Evolutionary conservation across 345 rosid species (phyloP).

Genomic region (Aegle marmelos): DNA sequence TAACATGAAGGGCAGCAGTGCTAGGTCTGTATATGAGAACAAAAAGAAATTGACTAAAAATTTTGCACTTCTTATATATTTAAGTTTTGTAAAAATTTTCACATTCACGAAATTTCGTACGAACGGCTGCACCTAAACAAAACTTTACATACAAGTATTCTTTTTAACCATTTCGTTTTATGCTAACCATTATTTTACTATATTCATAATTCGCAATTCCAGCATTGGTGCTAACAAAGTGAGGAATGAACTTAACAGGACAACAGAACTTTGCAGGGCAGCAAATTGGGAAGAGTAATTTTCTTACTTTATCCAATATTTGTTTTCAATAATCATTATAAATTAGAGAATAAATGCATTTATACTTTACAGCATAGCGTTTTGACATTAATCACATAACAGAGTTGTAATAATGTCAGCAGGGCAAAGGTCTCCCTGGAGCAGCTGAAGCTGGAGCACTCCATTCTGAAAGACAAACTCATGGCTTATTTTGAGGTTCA

Average conservation of each 20-base stretch:
- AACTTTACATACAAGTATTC: not conserved
- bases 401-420: not conserved
- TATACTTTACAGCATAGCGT: no score
- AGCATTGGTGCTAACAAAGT: conserved; percentile 36
- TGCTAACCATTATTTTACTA: not conserved
- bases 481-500: conserved; percentile 26
- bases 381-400: no score
- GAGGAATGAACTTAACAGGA: not conserved
- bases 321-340: not conserved
- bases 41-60: not conserved
- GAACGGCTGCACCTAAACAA: no score
- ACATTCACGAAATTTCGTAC: no score
- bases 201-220: not conserved
- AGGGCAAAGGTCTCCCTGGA: conserved; percentile 13
- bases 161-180: not conserved
- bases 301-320: not conserved
- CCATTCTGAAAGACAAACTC: conserved; percentile 24
- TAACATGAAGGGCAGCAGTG: conserved; percentile 23
- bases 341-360: no score
- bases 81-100: no score
- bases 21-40: conserved; percentile 13
- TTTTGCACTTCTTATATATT: not conserved
- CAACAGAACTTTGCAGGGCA: conserved; percentile 2
- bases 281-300: conserved; percentile 22
- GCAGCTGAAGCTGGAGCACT: conserved; percentile 19